These are phyloP conservation scores for Colletotrichum echinochloae DNA, from an alignment of 2,329 filamentous ascomycete genomes.

Conservation along the genomic window DNA sequence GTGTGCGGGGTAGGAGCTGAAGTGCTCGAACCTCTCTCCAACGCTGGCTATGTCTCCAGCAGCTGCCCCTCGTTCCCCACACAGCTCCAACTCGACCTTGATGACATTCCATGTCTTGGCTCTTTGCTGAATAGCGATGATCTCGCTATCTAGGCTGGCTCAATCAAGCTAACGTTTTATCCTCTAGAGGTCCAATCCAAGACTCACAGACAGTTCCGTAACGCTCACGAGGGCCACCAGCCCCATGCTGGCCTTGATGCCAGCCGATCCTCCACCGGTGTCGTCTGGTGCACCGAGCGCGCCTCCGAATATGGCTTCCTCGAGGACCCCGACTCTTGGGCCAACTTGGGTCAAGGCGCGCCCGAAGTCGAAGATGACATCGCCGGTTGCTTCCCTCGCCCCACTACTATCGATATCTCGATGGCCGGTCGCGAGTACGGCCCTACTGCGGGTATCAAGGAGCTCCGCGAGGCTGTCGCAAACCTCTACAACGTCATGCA, in stretches of 20 bases:
- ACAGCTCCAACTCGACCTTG: conserved; percentile 34
- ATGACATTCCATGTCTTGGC: conserved; percentile 36
- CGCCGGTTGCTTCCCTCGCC: conserved; percentile 86
- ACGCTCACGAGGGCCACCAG: conserved; percentile 89
- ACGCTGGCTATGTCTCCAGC: conserved; percentile 17
- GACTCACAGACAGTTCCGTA: conserved; percentile 89
- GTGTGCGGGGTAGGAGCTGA: conserved; percentile 39
- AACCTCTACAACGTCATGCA: conserved; percentile 94
- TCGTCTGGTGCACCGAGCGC: conserved; percentile 92
- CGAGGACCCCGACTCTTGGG: conserved; percentile 86
- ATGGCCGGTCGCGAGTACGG: conserved; percentile 89
- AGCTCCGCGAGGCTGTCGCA: conserved; percentile 88
- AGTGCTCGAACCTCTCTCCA: conserved; percentile 25
- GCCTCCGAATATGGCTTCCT: conserved; percentile 89
- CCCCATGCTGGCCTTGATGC: conserved; percentile 92
- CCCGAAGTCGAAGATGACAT: conserved; percentile 96
- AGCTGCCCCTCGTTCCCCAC: conserved; percentile 40
- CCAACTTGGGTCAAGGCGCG: conserved; percentile 93
- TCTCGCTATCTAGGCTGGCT: neutral
- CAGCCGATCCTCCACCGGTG: conserved; percentile 88
- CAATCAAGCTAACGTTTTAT: conserved; percentile 38
- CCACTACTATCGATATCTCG: conserved; percentile 81
- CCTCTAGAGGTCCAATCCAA: conserved; percentile 81
- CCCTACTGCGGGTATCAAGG: conserved; percentile 93
- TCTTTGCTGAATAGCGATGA: conserved; percentile 3